A percentile compares a stretch with the other conserved stretches of the same genome.
phyloP scores from a whole-genome alignment of 169 alveolate species.

The Eimeria mitis region DNA sequence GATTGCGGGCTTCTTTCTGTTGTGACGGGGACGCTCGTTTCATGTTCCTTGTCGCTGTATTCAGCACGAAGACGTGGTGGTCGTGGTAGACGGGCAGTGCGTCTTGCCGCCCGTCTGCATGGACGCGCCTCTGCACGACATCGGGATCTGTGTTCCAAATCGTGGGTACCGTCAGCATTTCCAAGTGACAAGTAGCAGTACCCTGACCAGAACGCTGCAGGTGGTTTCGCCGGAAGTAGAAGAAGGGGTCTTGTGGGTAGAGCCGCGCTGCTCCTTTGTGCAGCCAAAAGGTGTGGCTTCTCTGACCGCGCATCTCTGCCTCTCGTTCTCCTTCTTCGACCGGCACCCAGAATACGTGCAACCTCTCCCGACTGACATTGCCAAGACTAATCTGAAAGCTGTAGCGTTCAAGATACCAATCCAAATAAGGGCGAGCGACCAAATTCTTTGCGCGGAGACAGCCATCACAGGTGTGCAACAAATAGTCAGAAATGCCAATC shows the following conservation, averaged over 20 bases:
- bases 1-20: not conserved
- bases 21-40: not conserved
- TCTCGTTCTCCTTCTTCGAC: slow-evolving; percentile 57
- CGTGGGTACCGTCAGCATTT: slow-evolving; percentile 54
- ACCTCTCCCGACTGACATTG: slow-evolving; percentile 38
- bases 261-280: slow-evolving; percentile 66
- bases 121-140: slow-evolving; percentile 66
- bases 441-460: slow-evolving; percentile 74
- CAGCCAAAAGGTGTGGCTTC: slow-evolving; percentile 47
- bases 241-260: slow-evolving; percentile 72
- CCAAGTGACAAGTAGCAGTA: slow-evolving; percentile 31
- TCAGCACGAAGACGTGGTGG: slow-evolving; percentile 69
- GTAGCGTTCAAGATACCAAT: slow-evolving; percentile 72
- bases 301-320: slow-evolving; percentile 55
- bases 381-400: slow-evolving; percentile 50
- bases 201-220: slow-evolving; percentile 51
- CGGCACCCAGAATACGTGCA: slow-evolving; percentile 74
- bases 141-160: slow-evolving; percentile 64
- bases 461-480: slow-evolving; percentile 74
- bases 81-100: slow-evolving; percentile 69
- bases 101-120: slow-evolving; percentile 73
- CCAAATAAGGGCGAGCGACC: slow-evolving; percentile 71
- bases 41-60: not conserved
- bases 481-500: not conserved
- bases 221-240: slow-evolving; percentile 68